Base-by-base conservation (phyloP, 169 alveolate species). In the Perkinsus marinus region DNA sequence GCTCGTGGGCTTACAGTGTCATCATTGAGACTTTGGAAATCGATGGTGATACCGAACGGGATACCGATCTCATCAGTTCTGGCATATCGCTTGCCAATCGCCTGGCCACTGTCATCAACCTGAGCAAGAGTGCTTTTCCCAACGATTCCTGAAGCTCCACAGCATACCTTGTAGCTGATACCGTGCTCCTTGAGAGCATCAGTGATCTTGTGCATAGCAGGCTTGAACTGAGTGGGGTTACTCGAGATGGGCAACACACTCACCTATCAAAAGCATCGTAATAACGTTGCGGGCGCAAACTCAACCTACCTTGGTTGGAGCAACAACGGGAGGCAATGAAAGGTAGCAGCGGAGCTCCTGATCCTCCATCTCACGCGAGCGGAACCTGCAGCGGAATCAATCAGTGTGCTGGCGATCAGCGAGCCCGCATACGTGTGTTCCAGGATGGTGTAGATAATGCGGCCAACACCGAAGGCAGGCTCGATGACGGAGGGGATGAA, bases 11-110 rank as follows among this genome's bases (percentile, higher is more conserved):
- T 10, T 41, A 41, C 46, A 9, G 99, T 95, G 39, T 97, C 95
- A 92, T 98, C 99, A 46, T 96, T 94, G 13, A 96, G 68, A 39
- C 99, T 96, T 91, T 98, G 98, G 94, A 97, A 96, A 94, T 99
- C 99, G 26, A 99, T 96, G 36, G 99, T 99, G 89, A 98, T 95
- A 39, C 99, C 99, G 95, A 97, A 99, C 26, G 99, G 99, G 47
- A 98, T 97, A 5, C 99, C 99, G 19, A 98, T 96, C 95, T 99
- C 99, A 92, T 99, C 99, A 89, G 99, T 98, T 91, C 99, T 94
- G 0, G 99, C 99, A 94, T 99, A 98, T 93, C 99, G 95, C 94
- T 96, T 97, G 30, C 99, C 99, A 91, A 98, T 96, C 16, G 99
- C 94, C 38, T 96, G 98, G n/a, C 98, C 96, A 10, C 99, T 94